A percentile compares a stretch with the other conserved stretches of the same genome.
phyloP scores from a whole-genome alignment of 106 monocot species.

The Allium fistulosum region DNA sequence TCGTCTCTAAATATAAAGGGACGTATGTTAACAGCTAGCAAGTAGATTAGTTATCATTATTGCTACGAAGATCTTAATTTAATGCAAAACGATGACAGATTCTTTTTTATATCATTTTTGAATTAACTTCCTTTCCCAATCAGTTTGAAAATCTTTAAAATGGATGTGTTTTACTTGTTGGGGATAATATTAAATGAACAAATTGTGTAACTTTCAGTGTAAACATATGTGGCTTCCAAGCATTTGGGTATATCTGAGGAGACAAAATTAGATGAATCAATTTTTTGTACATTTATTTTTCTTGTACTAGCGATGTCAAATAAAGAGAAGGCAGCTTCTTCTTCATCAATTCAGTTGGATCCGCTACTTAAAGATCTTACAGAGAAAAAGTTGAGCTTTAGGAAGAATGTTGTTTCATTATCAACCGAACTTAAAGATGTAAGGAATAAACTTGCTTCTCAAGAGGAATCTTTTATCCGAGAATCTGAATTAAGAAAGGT shows the following conservation, averaged over 20 bases:
- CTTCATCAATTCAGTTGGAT: constrained; percentile 49
- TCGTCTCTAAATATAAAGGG: too few relatives aligned
- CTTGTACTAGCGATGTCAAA: constrained; percentile 1
- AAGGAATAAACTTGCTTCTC: constrained; percentile 33
- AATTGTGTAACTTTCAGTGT: background rate
- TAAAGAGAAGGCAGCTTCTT: constrained; percentile 3
- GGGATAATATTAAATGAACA: background rate
- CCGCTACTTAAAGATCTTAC: constrained; percentile 73
- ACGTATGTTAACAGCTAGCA: too few relatives aligned
- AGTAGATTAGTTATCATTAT: too few relatives aligned
- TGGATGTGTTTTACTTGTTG: background rate
- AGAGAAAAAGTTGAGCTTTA: constrained; percentile 86
- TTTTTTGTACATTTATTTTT: background rate
- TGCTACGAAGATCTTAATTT: background rate
- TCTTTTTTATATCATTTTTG: background rate
- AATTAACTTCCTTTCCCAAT: too few relatives aligned
- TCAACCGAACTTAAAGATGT: constrained; percentile 79
- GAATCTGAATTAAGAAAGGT: constrained; percentile 67
- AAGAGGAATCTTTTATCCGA: constrained; percentile 44
- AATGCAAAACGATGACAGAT: background rate
- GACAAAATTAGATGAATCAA: background rate
- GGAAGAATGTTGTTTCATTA: constrained; percentile 53
- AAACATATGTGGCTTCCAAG: background rate
- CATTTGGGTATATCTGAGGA: background rate
- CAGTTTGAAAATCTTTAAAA: too few relatives aligned